These are phyloP conservation scores for Talaromyces sp. DNA, from an alignment of 2,329 filamentous ascomycete genomes.

Conservation along the genomic window DNA sequence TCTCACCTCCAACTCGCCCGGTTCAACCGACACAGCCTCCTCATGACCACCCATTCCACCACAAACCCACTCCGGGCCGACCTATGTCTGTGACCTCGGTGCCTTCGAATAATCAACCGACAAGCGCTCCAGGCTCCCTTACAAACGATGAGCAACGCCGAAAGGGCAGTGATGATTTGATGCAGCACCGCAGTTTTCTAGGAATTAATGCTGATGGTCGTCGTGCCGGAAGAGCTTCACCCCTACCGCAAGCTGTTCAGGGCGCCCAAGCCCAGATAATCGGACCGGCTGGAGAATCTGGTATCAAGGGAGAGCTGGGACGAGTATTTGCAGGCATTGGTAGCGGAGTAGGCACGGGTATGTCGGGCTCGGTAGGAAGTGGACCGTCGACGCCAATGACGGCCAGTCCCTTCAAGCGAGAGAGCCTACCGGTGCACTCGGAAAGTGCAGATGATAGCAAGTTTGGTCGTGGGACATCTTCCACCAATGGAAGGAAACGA, in stretches of 20 bases:
- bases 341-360: slow-evolving; percentile 55
- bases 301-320: slow-evolving; percentile 91
- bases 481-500: slow-evolving; percentile 54
- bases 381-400: slow-evolving; percentile 50
- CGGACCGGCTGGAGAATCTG: slow-evolving; percentile 73
- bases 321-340: slow-evolving; percentile 94
- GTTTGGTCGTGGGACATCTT: slow-evolving; percentile 37
- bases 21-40: slow-evolving; percentile 27
- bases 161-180: slow-evolving; percentile 49
- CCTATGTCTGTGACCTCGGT: slow-evolving; percentile 30
- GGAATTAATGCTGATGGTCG: slow-evolving; percentile 68
- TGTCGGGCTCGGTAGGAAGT: slow-evolving; percentile 43
- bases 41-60: slow-evolving; percentile 27
- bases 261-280: slow-evolving; percentile 77
- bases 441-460: slow-evolving; percentile 34
- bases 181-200: slow-evolving; percentile 63
- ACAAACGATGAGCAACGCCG: slow-evolving; percentile 34
- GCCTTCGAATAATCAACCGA: slow-evolving; percentile 22
- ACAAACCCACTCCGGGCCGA: slow-evolving; percentile 27
- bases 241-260: slow-evolving; percentile 87
- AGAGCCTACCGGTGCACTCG: slow-evolving; percentile 42
- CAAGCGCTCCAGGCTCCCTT: slow-evolving; percentile 18
- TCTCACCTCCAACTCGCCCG: slow-evolving; percentile 29
- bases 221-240: slow-evolving; percentile 76
- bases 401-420: slow-evolving; percentile 46